Conservation (phyloP, 495 filamentous ascomycete genomes). For the Hyaloscypha variabilis region DNA sequence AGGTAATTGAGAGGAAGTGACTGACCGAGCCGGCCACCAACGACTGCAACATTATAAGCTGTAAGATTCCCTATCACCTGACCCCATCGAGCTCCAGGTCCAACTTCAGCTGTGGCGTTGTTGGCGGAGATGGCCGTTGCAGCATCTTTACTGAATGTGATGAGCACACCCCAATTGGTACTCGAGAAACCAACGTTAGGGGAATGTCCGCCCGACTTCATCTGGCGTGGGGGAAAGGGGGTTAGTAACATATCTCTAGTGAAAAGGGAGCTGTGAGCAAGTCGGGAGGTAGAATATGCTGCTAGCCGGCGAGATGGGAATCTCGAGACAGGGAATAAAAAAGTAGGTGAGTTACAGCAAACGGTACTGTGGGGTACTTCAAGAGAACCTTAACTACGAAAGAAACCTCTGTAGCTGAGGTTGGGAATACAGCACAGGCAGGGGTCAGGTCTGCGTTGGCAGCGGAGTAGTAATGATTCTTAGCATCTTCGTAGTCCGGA, state of each 20-base stretch:
- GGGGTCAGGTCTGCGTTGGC: constrained; percentile 44
- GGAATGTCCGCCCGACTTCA: constrained; percentile 50
- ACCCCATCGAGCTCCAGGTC: constrained; percentile 11
- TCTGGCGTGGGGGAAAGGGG: no score
- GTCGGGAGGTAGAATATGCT: no score
- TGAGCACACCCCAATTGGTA: constrained; percentile 42
- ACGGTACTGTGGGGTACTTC: constrained; percentile 23
- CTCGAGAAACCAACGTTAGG: constrained; percentile 43
- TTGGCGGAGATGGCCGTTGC: constrained; percentile 10
- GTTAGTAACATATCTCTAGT: no score
- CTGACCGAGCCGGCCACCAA: constrained; percentile 24
- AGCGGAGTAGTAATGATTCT: constrained; percentile 52
- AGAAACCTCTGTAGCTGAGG: constrained; percentile 34
- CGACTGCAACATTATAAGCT: background rate
- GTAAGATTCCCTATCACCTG: constrained; percentile 1
- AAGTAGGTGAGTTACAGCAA: no score
- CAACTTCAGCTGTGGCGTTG: constrained; percentile 12
- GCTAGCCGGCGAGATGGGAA: no score
- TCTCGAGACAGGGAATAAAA: no score
- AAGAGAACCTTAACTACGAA: constrained; percentile 15
- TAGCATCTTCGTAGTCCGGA: constrained; percentile 28
- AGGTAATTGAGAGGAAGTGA: background rate
- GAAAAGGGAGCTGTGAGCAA: no score
- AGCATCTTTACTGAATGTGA: constrained; percentile 36
- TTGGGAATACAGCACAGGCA: constrained; percentile 50